A percentile compares a stretch with the other conserved stretches of the same genome.
These are phyloP conservation scores for Gaeumannomyces sp. DNA, from an alignment of 2,329 filamentous ascomycete genomes.

Conservation along the genomic window DNA sequence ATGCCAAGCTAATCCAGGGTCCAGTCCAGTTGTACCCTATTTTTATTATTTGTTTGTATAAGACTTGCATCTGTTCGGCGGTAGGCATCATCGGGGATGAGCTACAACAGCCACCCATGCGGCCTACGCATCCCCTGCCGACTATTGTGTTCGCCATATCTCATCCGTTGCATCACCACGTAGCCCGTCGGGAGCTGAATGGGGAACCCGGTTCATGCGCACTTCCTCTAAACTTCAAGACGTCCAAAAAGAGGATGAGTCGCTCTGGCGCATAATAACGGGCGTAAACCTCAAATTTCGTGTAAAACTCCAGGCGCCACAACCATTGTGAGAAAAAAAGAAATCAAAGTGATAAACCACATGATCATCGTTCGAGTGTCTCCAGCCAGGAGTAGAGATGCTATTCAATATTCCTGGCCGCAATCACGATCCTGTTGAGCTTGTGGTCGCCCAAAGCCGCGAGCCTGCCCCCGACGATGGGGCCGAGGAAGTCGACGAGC, in stretches of 20 bases:
- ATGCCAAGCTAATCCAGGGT: neutral
- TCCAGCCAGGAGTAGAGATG: neutral
- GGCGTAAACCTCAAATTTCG: neutral
- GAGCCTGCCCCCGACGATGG: conserved; percentile 46
- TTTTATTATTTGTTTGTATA: neutral
- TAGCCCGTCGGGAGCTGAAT: neutral
- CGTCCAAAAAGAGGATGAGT: neutral
- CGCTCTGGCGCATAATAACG: neutral
- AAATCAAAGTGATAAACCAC: no score
- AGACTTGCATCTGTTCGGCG: neutral
- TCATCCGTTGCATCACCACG: neutral
- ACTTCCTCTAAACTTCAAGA: neutral
- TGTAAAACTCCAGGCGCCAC: neutral
- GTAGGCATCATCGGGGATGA: neutral
- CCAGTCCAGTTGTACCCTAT: neutral
- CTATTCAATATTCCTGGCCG: conserved; percentile 48
- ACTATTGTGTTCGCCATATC: neutral
- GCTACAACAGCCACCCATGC: neutral
- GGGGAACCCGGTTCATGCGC: neutral
- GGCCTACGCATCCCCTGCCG: neutral
- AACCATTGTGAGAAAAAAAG: neutral
- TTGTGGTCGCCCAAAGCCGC: conserved; percentile 37
- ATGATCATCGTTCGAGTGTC: neutral
- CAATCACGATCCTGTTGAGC: conserved; percentile 45
- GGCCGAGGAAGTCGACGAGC: conserved; percentile 48